Evolutionary conservation across 495 filamentous ascomycete species (phyloP).

Genomic region (Articulospora tetracladia): DNA sequence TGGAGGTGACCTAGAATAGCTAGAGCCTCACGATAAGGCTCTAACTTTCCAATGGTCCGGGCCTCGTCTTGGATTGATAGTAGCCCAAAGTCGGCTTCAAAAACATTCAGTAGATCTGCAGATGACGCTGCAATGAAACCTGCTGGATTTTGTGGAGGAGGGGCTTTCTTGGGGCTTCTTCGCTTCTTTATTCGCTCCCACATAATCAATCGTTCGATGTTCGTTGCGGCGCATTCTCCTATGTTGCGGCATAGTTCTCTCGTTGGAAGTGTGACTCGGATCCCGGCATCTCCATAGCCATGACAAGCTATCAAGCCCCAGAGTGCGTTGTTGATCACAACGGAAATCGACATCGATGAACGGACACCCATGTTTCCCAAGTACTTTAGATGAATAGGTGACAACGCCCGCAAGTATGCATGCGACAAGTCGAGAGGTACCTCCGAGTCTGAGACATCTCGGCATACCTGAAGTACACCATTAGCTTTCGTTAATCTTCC

Average conservation of each 20-base stretch:
- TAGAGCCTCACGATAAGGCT: constrained; percentile 76
- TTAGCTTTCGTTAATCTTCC: neutral
- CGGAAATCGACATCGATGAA: constrained; percentile 91
- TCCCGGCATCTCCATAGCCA: constrained; percentile 69
- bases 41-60: constrained; percentile 73
- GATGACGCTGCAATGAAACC: constrained; percentile 91
- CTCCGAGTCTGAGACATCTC: constrained; percentile 68
- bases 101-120: constrained; percentile 78
- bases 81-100: constrained; percentile 85
- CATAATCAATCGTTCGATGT: constrained; percentile 87
- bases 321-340: constrained; percentile 75
- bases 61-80: constrained; percentile 83
- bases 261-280: constrained; percentile 87
- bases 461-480: constrained; percentile 52
- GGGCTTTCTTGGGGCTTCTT: constrained; percentile 73
- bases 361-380: constrained; percentile 83
- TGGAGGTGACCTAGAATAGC: constrained; percentile 84
- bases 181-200: constrained; percentile 72
- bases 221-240: constrained; percentile 79
- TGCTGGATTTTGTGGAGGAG: constrained; percentile 76
- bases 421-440: constrained; percentile 80
- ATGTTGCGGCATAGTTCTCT: constrained; percentile 89
- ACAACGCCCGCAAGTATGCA: constrained; percentile 84
- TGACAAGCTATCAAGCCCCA: constrained; percentile 95
- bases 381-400: constrained; percentile 85